These are phyloP conservation scores for Raphanus raphanistrum DNA, from an alignment of 345 rosid species.

Conservation along the genomic window DNA sequence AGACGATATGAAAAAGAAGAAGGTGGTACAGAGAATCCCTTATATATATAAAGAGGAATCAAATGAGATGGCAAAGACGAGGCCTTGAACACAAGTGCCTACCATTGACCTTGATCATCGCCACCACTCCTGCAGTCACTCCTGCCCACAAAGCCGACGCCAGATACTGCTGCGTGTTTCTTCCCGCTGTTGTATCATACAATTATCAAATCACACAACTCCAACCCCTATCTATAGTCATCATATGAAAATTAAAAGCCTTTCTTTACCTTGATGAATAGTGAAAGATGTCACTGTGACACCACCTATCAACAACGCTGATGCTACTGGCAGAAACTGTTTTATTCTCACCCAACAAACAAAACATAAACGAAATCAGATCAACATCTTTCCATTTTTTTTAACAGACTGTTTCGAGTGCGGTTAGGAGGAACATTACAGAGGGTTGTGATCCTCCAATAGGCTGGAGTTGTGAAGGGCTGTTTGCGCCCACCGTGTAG, in stretches of 20 bases:
- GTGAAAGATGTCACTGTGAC: slow-evolving; percentile 79
- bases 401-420: not conserved
- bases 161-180: slow-evolving; percentile 69
- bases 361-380: not conserved
- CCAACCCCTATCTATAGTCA: not conserved
- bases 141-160: slow-evolving; percentile 81
- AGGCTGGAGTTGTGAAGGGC: slow-evolving; percentile 74
- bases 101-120: slow-evolving; percentile 80
- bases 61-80: slow-evolving; percentile 82
- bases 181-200: slow-evolving; percentile 51
- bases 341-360: slow-evolving; percentile 1
- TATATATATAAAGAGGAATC: slow-evolving; percentile 5
- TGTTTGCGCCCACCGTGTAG: slow-evolving; percentile 59
- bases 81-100: slow-evolving; percentile 91
- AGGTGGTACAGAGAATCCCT: not conserved
- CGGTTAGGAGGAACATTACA: slow-evolving; percentile 46
- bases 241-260: too few species aligned
- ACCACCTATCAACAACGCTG: slow-evolving; percentile 85
- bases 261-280: slow-evolving; percentile 72
- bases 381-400: not conserved
- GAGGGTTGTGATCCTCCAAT: slow-evolving; percentile 56
- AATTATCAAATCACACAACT: slow-evolving; percentile 9
- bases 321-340: slow-evolving; percentile 96
- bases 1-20: not conserved
- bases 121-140: slow-evolving; percentile 84